These are phyloP conservation scores for Tillandsia fasciculata DNA, from an alignment of 176 grass and related monocot genomes.

Conservation along the genomic window DNA sequence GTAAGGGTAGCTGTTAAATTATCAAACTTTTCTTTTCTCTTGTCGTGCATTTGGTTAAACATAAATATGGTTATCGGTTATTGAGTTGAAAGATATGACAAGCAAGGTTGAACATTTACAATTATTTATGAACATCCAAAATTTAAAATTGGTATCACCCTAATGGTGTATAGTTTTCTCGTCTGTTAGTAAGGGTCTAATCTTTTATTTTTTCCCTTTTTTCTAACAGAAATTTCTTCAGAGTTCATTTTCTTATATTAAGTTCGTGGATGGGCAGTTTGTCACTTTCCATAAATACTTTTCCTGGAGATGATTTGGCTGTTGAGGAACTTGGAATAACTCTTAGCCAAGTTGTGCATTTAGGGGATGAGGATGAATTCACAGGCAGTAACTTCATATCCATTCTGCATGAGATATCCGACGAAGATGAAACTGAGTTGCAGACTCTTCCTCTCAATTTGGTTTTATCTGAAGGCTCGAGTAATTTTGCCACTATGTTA, in stretches of 20 bases:
- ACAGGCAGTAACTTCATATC: slow-evolving; percentile 12
- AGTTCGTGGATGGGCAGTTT: slow-evolving; percentile 51
- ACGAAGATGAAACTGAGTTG: slow-evolving; percentile 24
- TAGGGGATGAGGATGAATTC: slow-evolving; percentile 14
- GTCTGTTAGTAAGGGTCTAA: too few relatives aligned
- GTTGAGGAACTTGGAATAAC: slow-evolving; percentile 39
- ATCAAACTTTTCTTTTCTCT: too few relatives aligned
- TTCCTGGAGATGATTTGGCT: slow-evolving; percentile 29
- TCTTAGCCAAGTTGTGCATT: slow-evolving; percentile 34
- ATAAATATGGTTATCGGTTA: too few relatives aligned
- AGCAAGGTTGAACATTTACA: too few relatives aligned
- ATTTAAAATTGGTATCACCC: too few relatives aligned
- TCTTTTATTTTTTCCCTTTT: neutral
- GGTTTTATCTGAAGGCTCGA: slow-evolving; percentile 33
- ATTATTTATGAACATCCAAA: too few relatives aligned
- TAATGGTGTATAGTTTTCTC: too few relatives aligned
- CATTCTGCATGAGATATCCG: slow-evolving; percentile 27
- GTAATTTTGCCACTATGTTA: slow-evolving; percentile 19
- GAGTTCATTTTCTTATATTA: neutral
- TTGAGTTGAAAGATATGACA: too few relatives aligned
- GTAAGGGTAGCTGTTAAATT: too few relatives aligned
- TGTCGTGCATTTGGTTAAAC: too few relatives aligned
- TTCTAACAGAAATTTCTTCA: neutral
- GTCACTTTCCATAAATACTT: slow-evolving; percentile 26
- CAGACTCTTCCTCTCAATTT: slow-evolving; percentile 23